A percentile compares a stretch with the other conserved stretches of the same genome.
Conservation (phyloP, 768 basidiomycete genomes). For the Boletus coccyginus region DNA sequence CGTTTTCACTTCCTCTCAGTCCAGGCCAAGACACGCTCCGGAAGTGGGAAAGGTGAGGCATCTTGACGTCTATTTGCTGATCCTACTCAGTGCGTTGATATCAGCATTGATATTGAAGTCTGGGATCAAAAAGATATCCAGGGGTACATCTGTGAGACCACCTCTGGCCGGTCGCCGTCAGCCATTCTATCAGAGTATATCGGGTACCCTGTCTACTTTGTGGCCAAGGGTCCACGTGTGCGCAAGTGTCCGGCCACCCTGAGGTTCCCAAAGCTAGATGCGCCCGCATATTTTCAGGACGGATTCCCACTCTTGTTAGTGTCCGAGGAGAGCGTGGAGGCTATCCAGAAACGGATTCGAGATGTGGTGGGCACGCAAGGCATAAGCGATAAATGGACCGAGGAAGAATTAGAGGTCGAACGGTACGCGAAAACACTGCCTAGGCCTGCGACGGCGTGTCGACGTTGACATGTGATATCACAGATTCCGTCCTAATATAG, state of each 20-base stretch:
- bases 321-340: conserved; percentile 61
- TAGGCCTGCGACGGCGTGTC: background rate
- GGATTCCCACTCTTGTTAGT: conserved; percentile 67
- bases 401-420: conserved; percentile 51
- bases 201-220: conserved; percentile 56
- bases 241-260: conserved; percentile 51
- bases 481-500: conserved; percentile 78
- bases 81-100: background rate
- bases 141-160: conserved; percentile 60
- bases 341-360: conserved; percentile 48
- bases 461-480: conserved; percentile 2
- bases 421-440: conserved; percentile 40
- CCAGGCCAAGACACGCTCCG: conserved; percentile 48
- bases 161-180: conserved; percentile 45
- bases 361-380: conserved; percentile 47
- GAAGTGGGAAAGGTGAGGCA: conserved; percentile 56
- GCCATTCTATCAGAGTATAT: conserved; percentile 59
- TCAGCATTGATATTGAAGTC: conserved; percentile 54
- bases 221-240: conserved; percentile 61
- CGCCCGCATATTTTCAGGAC: conserved; percentile 62
- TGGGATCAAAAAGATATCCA: conserved; percentile 51
- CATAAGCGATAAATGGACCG: conserved; percentile 51
- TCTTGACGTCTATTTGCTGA: background rate
- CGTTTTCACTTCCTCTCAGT: conserved; percentile 57
- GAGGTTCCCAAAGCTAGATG: conserved; percentile 56